Evolutionary conservation across 2,329 filamentous ascomycete species (phyloP), one percentile per base, ranked within the genome.

Genomic region (Drechslera avenae): DNA sequence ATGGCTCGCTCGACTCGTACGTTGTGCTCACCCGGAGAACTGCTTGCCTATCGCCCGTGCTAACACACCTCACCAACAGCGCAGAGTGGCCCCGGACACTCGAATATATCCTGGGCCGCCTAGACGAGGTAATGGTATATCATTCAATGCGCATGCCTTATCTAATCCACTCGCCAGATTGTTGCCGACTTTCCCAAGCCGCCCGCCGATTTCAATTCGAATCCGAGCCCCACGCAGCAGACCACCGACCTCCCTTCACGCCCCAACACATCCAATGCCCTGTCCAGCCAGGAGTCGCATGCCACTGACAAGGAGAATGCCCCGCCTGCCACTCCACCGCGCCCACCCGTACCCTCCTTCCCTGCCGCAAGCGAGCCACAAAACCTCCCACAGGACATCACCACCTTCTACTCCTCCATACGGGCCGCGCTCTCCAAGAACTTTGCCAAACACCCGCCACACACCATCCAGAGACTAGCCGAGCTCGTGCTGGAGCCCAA

Each of bases 391-490:
- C 57, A 64, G 37, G 70, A 70, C 32, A 66, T 62, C 10, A 59
- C 64, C 17, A 65, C 57, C 51, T 68, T 69, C 50, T 73, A 67
- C 61, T 59, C 60, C 3, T 67, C 68, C 0, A 74, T 77, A 52
- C 64, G 66, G 2, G 57, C 74, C 5, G 85, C 86, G 13, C 78
- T 96, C 32, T 79, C 75, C 41, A 79, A 78, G 2, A 83, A 82
- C 59, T 99, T 99, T 73, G 70, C 83, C 17, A 78, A 79, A 3
- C 83, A 89, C 62, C 93, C 94, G 1, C 94, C 94, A 0, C 91
- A 97, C 72, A 97, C 94, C 3, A 83, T 97, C 55, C 94, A 99
- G 75, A 88, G 94, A 32, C 83, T 99, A 17, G 86, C 91, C 17
- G 94, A 99, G 78, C 86, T 97, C 23, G 79, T 96, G 4, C 79